Evolutionary conservation across 176 grass and related monocot genomes (phyloP).

Genomic region (Lolium rigidum): DNA sequence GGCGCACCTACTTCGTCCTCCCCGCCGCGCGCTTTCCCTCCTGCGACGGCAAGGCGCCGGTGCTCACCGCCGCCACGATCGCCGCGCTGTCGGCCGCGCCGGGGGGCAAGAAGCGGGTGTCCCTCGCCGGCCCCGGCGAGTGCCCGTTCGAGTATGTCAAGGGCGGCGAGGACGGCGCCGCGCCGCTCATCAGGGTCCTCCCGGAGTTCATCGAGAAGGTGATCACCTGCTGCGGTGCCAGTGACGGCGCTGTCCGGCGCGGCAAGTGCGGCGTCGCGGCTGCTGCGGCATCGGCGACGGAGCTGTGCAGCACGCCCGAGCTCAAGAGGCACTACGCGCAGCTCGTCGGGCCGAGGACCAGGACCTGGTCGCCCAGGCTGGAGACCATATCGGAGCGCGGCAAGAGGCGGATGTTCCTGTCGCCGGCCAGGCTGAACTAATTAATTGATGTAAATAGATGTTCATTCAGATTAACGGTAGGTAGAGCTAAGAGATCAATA

Average conservation of each 20-base stretch:
- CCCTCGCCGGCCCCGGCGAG: constrained; percentile 29
- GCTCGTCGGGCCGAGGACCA: constrained; percentile 49
- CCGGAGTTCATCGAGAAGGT: constrained; percentile 83
- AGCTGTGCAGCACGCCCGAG: constrained; percentile 78
- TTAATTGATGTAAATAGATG: too few species aligned
- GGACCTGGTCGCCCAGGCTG: constrained; percentile 65
- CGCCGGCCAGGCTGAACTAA: constrained; percentile 16
- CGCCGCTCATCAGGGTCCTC: constrained; percentile 61
- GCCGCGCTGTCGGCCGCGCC: constrained; percentile 54
- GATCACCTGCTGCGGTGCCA: constrained; percentile 40
- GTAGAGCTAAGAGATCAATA: too few species aligned
- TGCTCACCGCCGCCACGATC: constrained; percentile 76
- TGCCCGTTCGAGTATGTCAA: constrained; percentile 89
- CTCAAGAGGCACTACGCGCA: constrained; percentile 81
- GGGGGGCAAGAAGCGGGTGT: background rate
- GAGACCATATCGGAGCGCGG: constrained; percentile 72
- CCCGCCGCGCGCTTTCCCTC: constrained; percentile 57
- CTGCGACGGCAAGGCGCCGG: constrained; percentile 36
- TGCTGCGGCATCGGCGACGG: background rate
- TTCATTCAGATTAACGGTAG: too few species aligned
- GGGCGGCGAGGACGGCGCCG: constrained; percentile 50
- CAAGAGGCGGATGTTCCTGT: constrained; percentile 28
- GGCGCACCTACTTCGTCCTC: constrained; percentile 78
- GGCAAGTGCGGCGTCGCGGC: background rate
- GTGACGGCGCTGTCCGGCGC: background rate